Base-by-base conservation (phyloP, 1,284 basidiomycete species). In the Cutaneotrichosporon sp. region DNA sequence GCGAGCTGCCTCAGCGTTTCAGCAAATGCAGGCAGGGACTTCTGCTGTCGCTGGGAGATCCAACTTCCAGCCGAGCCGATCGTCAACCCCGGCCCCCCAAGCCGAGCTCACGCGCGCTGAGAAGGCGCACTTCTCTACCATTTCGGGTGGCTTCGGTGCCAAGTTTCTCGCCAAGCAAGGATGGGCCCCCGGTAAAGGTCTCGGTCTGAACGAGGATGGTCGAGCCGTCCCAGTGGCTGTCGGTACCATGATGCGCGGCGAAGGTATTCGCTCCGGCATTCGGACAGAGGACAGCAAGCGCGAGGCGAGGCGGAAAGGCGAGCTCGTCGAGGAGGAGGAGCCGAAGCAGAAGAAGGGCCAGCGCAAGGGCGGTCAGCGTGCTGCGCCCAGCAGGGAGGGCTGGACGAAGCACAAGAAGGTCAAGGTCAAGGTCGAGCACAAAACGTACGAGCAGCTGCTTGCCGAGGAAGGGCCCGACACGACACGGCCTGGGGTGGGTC, bases 91-190 rank as follows among this genome's bases (percentile, higher is more conserved):
- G 64, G 2, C 54, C 79, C 61, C 81, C 82, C 7, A 70, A 70
- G 24, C 72, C 72, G 70, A 73, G 9, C 84, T 97, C 24, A 85
- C 85, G 8, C 79, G 85, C 2, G 69, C 83, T 18, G 94, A 97
- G 69, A 82, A 83, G 58, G 81, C 83, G 16, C 93, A 97, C 71
- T 93, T 97, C 76, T 84, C 81, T 69, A 91, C 89, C 69, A 83
- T 97, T 11, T 82, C 86, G 31, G 84, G 86, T 24, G 83, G 88
- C 0, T 89, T 92, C 66, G 95, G 92, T 69, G 89, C 92, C 11
- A 87, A 87, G 58, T 86, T 97, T 85, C 85, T 98, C n/a, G 85
- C 87, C 45, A 95, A 93, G 80, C 92, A 94, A 87, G 94, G 95
- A 14, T 98, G 95, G 94, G 83, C 88, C 72, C 82, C 88, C 0